phyloP scores from a whole-genome alignment of 23 red algal genomes.

The Gracilaria caudata region DNA sequence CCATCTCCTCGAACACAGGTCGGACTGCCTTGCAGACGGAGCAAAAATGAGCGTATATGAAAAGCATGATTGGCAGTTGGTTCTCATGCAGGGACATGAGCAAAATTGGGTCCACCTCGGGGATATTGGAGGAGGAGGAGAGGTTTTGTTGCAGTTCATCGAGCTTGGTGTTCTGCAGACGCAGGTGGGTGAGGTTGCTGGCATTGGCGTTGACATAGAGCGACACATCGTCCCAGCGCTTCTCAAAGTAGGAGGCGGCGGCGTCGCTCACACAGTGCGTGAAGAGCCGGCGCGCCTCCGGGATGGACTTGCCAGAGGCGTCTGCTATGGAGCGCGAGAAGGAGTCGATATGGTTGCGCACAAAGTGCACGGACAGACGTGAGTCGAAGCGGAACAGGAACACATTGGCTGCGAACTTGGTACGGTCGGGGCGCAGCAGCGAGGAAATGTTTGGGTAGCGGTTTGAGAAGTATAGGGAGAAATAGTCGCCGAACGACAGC shows the following conservation, averaged over 20 bases:
- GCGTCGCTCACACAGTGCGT: constrained; percentile 25
- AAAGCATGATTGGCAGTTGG: constrained; percentile 49
- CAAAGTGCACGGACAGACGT: constrained; percentile 45
- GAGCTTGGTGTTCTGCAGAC: constrained; percentile 36
- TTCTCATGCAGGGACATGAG: constrained; percentile 47
- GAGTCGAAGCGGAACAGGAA: constrained; percentile 71
- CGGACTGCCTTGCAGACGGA: constrained; percentile 59
- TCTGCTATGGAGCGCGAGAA: constrained; percentile 56
- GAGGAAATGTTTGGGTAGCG: constrained; percentile 34
- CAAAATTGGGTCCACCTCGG: constrained; percentile 45
- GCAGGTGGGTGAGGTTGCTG: constrained; percentile 40
- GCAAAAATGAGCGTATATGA: constrained; percentile 74
- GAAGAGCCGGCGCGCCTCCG: constrained; percentile 54
- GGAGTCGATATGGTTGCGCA: constrained; percentile 40
- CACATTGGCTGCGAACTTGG: constrained; percentile 43
- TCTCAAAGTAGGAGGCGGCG: constrained; percentile 46
- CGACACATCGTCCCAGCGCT: constrained; percentile 48
- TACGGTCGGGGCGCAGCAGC: constrained; percentile 22
- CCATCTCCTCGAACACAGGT: constrained; percentile 66
- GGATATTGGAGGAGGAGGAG: background rate
- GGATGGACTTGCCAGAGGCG: constrained; percentile 41
- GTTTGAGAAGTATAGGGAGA: constrained; percentile 22
- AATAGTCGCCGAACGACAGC: constrained; percentile 32
- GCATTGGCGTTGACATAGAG: constrained; percentile 38
- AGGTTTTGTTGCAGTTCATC: constrained; percentile 16